Base-by-base conservation (phyloP, 2,329 filamentous ascomycete species). In the Diatrype stigma region DNA sequence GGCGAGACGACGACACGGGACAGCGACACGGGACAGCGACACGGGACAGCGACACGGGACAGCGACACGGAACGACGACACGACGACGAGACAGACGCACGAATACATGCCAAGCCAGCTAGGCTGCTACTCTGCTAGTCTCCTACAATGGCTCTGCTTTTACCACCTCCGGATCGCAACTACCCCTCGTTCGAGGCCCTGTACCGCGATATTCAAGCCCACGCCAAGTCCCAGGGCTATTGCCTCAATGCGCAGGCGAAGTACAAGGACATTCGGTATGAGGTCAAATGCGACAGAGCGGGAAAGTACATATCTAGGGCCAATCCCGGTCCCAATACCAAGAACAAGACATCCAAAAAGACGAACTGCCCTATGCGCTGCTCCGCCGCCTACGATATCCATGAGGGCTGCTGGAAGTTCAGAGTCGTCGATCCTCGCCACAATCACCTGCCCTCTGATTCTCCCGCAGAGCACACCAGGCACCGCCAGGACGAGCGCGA, bases 141-240 rank as follows among this genome's bases (percentile, higher is more conserved):
- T 4, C 12, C n/a, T 12, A 37, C 34, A 37, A 42, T 42, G 40
- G 40, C 40, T 42, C 40, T 42, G 12, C 40, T 42, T 2, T 11
- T 42, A 22, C 40, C 40, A 42, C 40, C 40, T 42, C 40, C 40
- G 16, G 40, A 42, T 42, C 40, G 40, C 40, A 42, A 42, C 21
- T 42, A 42, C 16, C 40, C 40, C 40, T 42, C 40, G 19, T 42
- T 42, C 40, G 40, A 42, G 19, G 40, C 40, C 17, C 40, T 42
- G 8, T 42, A 22, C 21, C 17, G 10, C 21, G 40, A 42, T 42
- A 22, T 42, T 23, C 40, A 42, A 23, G 40, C 40, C 21, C 40
- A 42, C 19, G 40, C 40, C 40, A 42, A 42, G 12, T 12, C 19
- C 10, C 40, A 42, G 16, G 40, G 40, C 21, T 42, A 42, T 16